A percentile compares a stretch with the other conserved stretches of the same genome.
Evolutionary conservation across 495 filamentous ascomycete species (phyloP).

Genomic region (Tuber brumale): DNA sequence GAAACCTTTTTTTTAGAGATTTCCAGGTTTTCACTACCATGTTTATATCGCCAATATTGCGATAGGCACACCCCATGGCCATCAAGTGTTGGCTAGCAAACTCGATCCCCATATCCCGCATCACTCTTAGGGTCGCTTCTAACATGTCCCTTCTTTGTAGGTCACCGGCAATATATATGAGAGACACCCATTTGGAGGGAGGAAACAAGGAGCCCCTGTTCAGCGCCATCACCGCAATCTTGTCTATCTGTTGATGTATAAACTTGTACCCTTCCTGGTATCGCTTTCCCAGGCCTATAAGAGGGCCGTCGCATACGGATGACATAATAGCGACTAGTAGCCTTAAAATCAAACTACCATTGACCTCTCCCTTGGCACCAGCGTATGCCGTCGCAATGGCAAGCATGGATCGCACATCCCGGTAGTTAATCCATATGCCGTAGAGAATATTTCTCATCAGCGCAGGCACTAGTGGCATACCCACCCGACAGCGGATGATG

Average conservation of each 20-base stretch:
- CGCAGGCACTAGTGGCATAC: not conserved
- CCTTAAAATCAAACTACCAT: not conserved
- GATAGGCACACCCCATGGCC: not conserved
- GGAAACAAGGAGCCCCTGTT: not conserved
- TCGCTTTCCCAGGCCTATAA: not conserved
- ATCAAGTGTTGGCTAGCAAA: not conserved
- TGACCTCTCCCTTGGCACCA: not conserved
- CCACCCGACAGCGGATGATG: not conserved
- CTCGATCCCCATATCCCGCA: not conserved
- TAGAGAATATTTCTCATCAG: not conserved
- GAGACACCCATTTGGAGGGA: not conserved
- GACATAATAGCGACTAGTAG: not conserved
- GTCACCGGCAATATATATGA: not conserved
- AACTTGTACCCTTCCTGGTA: not conserved
- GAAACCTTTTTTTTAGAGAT: not conserved
- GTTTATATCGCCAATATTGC: not conserved
- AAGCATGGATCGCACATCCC: not conserved
- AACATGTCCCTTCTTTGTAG: not conserved
- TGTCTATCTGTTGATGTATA: not conserved
- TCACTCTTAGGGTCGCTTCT: not conserved
- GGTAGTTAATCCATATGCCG: slow-evolving; percentile 1
- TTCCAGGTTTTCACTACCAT: slow-evolving; percentile 4
- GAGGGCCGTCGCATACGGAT: not conserved
- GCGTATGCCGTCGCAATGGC: not conserved
- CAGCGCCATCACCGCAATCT: not conserved